Evolutionary conservation across 2,329 filamentous ascomycete species (phyloP), one percentile per base, ranked within the genome.

Genomic region (Sordariomycetes sp.): DNA sequence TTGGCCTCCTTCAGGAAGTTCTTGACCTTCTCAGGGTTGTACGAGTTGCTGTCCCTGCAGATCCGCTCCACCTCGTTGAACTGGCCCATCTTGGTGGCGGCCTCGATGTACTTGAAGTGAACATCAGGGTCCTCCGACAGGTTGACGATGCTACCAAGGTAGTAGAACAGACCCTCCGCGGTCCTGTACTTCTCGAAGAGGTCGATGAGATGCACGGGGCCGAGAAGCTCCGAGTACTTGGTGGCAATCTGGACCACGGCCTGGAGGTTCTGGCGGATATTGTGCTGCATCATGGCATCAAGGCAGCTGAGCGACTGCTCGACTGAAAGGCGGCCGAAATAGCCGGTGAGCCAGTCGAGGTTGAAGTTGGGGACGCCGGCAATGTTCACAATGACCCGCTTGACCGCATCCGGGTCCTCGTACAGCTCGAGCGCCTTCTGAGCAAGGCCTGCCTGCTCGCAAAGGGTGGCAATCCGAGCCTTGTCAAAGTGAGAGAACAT

Each of bases 401-500:
- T 97, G 72, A 99, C 86, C 17, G 87, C 82, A 28, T 85, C 84
- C 5, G 90, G 85, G 65, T 97, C 91, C 65, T 97, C 90, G 64
- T 95, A 96, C 64, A 96, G 89, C 74, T 99, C 95, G 61, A 99
- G 72, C 24, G 94, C 94, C 72, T 88, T 88, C 67, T 91, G 87
- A 62, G 81, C 80, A 57, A 99, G 82, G 56, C 91, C 90, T 56
- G 91, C 91, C 69, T 95, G 88, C 74, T 99, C 94, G 69, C 94
- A 99, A 57, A 99, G 81, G 62, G 86, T 82, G 25, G 92, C 89
- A 70, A 99, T 89, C 62, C 90, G 87, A 52, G 84, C 74, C 76
- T 89, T 95, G 74, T 99, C 94, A 67, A 96, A 99, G 74, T 99
- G 84, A 0, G 90, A 90, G 73, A 99, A 97, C 87, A 99, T 96